phyloP scores from a whole-genome alignment of 805 yeast species.

The Yamadazyma philogaea region DNA sequence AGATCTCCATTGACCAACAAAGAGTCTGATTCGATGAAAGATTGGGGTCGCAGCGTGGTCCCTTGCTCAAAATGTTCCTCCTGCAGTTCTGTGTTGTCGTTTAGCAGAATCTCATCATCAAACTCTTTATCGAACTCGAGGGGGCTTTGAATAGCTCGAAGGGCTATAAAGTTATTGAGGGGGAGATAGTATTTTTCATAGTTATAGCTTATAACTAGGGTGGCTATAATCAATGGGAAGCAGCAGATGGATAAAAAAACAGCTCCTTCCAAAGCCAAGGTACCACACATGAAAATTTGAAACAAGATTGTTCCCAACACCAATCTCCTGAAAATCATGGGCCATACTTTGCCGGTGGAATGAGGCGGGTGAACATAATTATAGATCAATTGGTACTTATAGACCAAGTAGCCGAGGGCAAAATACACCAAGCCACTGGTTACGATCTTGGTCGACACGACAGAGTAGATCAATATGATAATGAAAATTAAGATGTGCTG shows the following conservation, averaged over 20 bases:
- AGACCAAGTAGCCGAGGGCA: constrained; percentile 54
- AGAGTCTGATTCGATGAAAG: constrained; percentile 12
- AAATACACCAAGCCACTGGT: constrained; percentile 58
- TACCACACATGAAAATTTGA: constrained; percentile 63
- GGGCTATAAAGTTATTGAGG: constrained; percentile 52
- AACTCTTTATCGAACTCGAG: constrained; percentile 40
- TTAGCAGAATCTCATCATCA: constrained; percentile 27
- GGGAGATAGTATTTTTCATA: constrained; percentile 57
- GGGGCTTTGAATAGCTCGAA: constrained; percentile 53
- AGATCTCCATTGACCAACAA: constrained; percentile 20
- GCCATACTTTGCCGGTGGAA: constrained; percentile 68
- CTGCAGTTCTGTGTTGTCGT: not conserved
- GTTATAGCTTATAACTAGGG: constrained; percentile 44
- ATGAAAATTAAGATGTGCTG: constrained; percentile 59
- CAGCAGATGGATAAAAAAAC: constrained; percentile 46
- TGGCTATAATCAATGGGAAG: constrained; percentile 47
- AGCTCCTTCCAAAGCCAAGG: constrained; percentile 59
- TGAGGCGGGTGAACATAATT: constrained; percentile 63
- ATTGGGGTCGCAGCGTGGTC: not conserved
- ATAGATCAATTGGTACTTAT: constrained; percentile 60
- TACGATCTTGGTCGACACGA: constrained; percentile 58
- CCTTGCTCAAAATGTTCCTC: not conserved
- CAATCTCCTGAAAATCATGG: constrained; percentile 55
- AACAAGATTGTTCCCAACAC: constrained; percentile 54
- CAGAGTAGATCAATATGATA: constrained; percentile 57